These are phyloP conservation scores for Ophiostoma populinum DNA, from an alignment of 2,329 filamentous ascomycete genomes.

Conservation along the genomic window DNA sequence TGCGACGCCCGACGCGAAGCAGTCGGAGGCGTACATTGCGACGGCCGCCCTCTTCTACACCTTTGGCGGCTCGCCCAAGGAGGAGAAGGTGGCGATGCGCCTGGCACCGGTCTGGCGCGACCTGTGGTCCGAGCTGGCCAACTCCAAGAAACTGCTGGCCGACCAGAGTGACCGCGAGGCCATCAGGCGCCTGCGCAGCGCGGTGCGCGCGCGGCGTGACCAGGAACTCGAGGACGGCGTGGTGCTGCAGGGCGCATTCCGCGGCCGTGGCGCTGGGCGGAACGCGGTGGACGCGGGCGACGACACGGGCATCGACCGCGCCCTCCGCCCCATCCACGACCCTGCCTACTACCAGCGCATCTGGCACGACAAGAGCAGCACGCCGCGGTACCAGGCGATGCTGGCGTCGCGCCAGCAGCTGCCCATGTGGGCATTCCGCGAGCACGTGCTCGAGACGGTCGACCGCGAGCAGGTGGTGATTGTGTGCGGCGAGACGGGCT, in stretches of 20 bases:
- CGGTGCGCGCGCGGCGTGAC: conserved; percentile 51
- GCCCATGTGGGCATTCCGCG: conserved; percentile 75
- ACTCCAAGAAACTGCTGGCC: conserved; percentile 48
- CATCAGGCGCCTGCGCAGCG: conserved; percentile 49
- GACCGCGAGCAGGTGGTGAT: conserved; percentile 74
- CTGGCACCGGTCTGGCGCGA: conserved; percentile 71
- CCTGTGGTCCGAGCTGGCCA: conserved; percentile 64
- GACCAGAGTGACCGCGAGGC: conserved; percentile 53
- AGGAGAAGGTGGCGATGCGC: conserved; percentile 69
- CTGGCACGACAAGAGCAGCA: conserved; percentile 39
- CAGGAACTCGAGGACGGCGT: conserved; percentile 58
- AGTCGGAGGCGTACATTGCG: conserved; percentile 77
- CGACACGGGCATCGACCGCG: conserved; percentile 27
- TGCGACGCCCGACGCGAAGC: conserved; percentile 56
- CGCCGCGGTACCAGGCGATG: conserved; percentile 60
- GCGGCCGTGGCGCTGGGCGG: conserved; percentile 35
- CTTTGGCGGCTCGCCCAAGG: conserved; percentile 60
- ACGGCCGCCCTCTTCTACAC: conserved; percentile 69
- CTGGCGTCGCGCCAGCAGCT: conserved; percentile 59
- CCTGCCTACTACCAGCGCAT: conserved; percentile 37
- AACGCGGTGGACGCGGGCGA: conserved; percentile 30
- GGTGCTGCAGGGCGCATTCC: conserved; percentile 60
- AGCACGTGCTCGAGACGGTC: conserved; percentile 61
- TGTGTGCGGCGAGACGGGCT: conserved; percentile 91
- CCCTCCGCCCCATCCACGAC: conserved; percentile 20